These are phyloP conservation scores for Plantago major DNA, from an alignment of 257 asterid species.

Conservation along the genomic window DNA sequence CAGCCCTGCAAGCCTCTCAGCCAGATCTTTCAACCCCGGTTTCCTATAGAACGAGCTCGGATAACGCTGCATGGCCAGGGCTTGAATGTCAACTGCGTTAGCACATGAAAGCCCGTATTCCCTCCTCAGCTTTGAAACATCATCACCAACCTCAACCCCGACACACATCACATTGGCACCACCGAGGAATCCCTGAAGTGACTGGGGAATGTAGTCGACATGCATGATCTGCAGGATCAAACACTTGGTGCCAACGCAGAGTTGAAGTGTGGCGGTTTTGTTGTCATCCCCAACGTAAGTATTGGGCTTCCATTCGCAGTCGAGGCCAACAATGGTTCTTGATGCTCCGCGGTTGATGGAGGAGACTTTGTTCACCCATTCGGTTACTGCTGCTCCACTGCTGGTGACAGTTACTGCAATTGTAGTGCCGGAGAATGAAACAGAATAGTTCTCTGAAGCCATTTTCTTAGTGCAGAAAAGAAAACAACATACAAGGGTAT, in stretches of 20 bases:
- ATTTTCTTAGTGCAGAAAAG: too few species aligned
- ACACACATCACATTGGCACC: slow-evolving; percentile 10
- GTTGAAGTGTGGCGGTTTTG: slow-evolving; percentile 25
- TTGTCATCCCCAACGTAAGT: background rate
- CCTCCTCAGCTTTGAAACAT: slow-evolving; percentile 14
- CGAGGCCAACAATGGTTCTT: slow-evolving; percentile 19
- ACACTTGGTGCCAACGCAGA: slow-evolving; percentile 17
- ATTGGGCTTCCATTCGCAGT: slow-evolving; percentile 27
- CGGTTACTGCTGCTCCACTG: too few species aligned
- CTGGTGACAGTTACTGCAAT: too few species aligned
- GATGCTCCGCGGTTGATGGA: background rate
- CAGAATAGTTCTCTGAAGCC: too few species aligned
- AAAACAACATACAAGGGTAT: too few species aligned
- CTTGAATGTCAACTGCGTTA: slow-evolving; percentile 17
- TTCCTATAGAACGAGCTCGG: slow-evolving; percentile 2
- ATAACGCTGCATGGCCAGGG: slow-evolving; percentile 15
- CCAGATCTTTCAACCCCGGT: slow-evolving; percentile 24
- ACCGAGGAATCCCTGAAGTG: background rate
- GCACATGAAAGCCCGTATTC: slow-evolving; percentile 20
- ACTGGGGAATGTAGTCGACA: slow-evolving; percentile 12
- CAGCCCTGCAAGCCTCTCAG: slow-evolving; percentile 16
- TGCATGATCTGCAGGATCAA: slow-evolving; percentile 19
- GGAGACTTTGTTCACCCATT: background rate
- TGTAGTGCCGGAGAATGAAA: too few species aligned
- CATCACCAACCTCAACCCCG: slow-evolving; percentile 26